Percentiles rank a stretch among this genome's conserved stretches.
phyloP scores from a whole-genome alignment of 495 filamentous ascomycete genomes.

The Podospora pseudoanserina region DNA sequence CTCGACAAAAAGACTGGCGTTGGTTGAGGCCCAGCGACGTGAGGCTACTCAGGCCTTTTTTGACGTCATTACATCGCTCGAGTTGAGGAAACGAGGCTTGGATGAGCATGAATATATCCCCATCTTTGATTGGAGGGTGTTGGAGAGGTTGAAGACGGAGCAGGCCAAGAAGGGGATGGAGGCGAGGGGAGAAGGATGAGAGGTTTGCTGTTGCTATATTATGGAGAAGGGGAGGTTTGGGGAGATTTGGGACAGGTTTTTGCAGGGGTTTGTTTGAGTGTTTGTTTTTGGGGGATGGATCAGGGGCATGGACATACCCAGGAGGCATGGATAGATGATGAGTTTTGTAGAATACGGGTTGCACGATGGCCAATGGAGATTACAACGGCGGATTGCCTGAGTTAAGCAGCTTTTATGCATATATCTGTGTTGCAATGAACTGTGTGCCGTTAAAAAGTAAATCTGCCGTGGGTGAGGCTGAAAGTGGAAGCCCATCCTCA shows the following conservation, averaged over 20 bases:
- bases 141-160: slow-evolving; percentile 41
- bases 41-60: slow-evolving; percentile 42
- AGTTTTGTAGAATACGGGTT: background rate
- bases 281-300: background rate
- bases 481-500: background rate
- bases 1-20: slow-evolving; percentile 37
- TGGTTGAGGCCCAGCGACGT: slow-evolving; percentile 42
- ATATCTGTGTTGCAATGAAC: background rate
- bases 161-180: slow-evolving; percentile 29
- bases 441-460: background rate
- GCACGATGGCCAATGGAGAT: background rate
- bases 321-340: background rate
- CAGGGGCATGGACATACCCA: background rate
- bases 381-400: background rate
- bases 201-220: slow-evolving; percentile 5
- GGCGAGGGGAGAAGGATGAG: background rate
- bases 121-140: slow-evolving; percentile 50
- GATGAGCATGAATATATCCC: slow-evolving; percentile 39
- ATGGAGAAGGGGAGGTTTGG: slow-evolving; percentile 1
- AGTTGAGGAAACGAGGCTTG: slow-evolving; percentile 29
- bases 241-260: slow-evolving; percentile 25
- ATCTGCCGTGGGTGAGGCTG: background rate
- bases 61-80: slow-evolving; percentile 26
- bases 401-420: background rate
- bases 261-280: slow-evolving; percentile 16